Conservation (phyloP, 164 flowering plant genomes). For the Cinnamomum chago region DNA sequence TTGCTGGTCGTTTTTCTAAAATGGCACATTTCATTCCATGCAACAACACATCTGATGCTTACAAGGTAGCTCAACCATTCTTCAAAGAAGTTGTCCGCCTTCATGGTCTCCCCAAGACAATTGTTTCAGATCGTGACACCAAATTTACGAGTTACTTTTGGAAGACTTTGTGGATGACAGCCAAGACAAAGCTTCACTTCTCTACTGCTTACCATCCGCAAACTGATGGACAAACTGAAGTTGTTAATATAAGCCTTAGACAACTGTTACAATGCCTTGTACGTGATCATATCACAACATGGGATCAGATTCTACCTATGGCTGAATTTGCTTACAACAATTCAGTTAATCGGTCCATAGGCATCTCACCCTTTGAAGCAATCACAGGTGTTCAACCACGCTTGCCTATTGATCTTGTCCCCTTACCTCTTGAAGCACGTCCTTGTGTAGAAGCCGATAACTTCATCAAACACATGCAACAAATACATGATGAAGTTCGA, state of each 20-base stretch:
- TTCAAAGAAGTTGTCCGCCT: not conserved
- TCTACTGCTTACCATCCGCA: not conserved
- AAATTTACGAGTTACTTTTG: slow-evolving; percentile 6
- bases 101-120: slow-evolving; percentile 6
- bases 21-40: slow-evolving; percentile 5
- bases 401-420: no score
- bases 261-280: not conserved
- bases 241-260: not conserved
- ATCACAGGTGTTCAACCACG: no score
- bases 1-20: not conserved
- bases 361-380: not conserved
- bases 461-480: no score
- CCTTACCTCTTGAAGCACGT: no score
- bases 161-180: not conserved
- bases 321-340: not conserved
- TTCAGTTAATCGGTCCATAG: not conserved
- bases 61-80: not conserved
- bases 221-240: not conserved
- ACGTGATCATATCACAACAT: not conserved
- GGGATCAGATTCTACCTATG: not conserved
- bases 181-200: no score
- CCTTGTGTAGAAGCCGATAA: no score
- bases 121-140: not conserved
- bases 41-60: not conserved
- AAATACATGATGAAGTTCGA: no score